Evolutionary conservation across 2,329 filamentous ascomycete genomes (phyloP).

Genomic region (Bipolaris sorokiniana): DNA sequence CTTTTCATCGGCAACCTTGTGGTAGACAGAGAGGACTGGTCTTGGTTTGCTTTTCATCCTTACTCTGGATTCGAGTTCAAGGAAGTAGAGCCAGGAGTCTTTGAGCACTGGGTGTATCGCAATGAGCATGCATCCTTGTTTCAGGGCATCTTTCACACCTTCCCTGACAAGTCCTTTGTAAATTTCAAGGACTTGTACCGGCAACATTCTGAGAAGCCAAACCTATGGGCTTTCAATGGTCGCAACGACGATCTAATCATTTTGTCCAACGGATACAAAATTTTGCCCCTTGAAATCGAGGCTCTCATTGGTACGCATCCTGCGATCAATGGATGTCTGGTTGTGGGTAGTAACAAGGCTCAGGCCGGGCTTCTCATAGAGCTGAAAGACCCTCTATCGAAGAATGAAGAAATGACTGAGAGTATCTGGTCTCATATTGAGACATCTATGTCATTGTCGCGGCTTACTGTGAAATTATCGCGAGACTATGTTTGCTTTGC

Average conservation of each 20-base stretch:
- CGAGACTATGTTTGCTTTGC: conserved; percentile 53
- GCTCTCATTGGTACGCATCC: conserved; percentile 34
- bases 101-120: conserved; percentile 48
- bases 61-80: conserved; percentile 32
- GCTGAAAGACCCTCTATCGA: conserved; percentile 18
- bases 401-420: conserved; percentile 45
- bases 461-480: conserved; percentile 50
- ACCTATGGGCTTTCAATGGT: conserved; percentile 28
- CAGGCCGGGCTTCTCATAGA: conserved; percentile 45
- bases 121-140: conserved; percentile 31
- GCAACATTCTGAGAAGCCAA: conserved; percentile 25
- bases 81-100: conserved; percentile 31
- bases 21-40: conserved; percentile 25
- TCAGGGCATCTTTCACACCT: conserved; percentile 33
- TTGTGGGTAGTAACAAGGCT: conserved; percentile 36
- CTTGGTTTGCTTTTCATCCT: conserved; percentile 33
- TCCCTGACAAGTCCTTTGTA: conserved; percentile 20
- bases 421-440: conserved; percentile 56
- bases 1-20: conserved; percentile 29
- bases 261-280: conserved; percentile 31
- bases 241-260: conserved; percentile 31
- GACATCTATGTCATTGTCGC: conserved; percentile 50
- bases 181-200: conserved; percentile 32
- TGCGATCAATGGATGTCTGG: conserved; percentile 36
- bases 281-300: conserved; percentile 27